These are phyloP conservation scores for Skeletonema costatum DNA, from an alignment of 108 stramenopile species.

Conservation along the genomic window DNA sequence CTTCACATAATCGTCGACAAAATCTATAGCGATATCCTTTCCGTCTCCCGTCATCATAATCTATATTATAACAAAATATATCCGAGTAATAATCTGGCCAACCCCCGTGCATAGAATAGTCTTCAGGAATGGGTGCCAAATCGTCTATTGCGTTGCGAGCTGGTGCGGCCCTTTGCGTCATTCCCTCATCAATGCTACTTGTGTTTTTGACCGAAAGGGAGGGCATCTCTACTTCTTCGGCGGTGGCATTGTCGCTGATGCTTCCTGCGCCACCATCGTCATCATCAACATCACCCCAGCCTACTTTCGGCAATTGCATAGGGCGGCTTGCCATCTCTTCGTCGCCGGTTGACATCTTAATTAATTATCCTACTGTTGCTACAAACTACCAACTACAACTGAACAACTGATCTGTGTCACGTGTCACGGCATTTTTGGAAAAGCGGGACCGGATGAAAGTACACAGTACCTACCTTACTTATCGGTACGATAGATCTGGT, in stretches of 20 bases:
- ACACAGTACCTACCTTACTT: no score
- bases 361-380: no score
- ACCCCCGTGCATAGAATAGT: slow-evolving; percentile 28
- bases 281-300: slow-evolving; percentile 20
- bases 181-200: not conserved
- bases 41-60: slow-evolving; percentile 6
- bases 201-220: not conserved
- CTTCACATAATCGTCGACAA: slow-evolving; percentile 3
- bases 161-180: not conserved
- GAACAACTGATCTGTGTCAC: no score
- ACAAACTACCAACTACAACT: no score
- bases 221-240: not conserved
- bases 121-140: slow-evolving; percentile 25
- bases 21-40: slow-evolving; percentile 23
- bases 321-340: slow-evolving; percentile 3
- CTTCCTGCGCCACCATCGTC: not conserved
- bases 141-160: not conserved
- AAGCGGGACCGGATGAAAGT: no score
- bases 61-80: not conserved
- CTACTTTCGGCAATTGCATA: slow-evolving; percentile 23
- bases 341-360: not conserved
- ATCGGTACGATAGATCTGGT: no score
- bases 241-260: not conserved
- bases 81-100: slow-evolving; percentile 16
- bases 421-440: no score